Evolutionary conservation across 176 grass and related monocot species (phyloP), one percentile per base, ranked within the genome.

Genomic region (Eleusine indica): DNA sequence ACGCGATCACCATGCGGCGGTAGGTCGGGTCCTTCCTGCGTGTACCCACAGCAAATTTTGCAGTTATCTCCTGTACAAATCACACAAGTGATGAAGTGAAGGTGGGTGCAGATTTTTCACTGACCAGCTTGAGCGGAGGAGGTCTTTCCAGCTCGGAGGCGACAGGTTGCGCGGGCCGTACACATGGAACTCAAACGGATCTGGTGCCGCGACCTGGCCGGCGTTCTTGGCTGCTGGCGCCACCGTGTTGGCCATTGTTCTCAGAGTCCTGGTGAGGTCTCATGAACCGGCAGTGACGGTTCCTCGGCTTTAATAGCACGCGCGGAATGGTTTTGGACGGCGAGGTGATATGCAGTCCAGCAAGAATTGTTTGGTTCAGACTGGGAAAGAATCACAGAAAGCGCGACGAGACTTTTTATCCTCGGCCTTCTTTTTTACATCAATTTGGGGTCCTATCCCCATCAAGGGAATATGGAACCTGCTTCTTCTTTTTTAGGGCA

Each of bases 1-100:
- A 93, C 69, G 92, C 95, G 51, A 97, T 89, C 74, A 89, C 95
- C 83, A 91, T 93, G 1, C 92, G 85, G 54, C 84, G 77, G 82
- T 97, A 94, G 80, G 86, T 80, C 10, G 90, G 88, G 21, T 97
- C 85, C 70, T 89, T 97, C 95, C 95, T 97, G 90, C 71, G 76
- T 37, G 13, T 19, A 70, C 22, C 3, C 7, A 4, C 32, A 35
- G 32, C 32, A 40, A 38, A 29, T 12, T 9, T 60, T 60, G 4
- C 7, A 81, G 40, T 41, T 18, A 19, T 1, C 28, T 9, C 15
- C 76, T 25, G 19, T 1, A 51, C 4, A 56, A 56, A 0, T 37
- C 5, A 25, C 28, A 41, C 17, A 12, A 2, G 32, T 35, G 32
- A 35, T 35, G 32, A 47, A 43, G 54, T 4, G 68, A 54, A 73